A percentile compares a stretch with the other conserved stretches of the same genome.
These are phyloP conservation scores for Heterobasidion irregulare DNA, from an alignment of 1,284 basidiomycete genomes.

Conservation along the genomic window DNA sequence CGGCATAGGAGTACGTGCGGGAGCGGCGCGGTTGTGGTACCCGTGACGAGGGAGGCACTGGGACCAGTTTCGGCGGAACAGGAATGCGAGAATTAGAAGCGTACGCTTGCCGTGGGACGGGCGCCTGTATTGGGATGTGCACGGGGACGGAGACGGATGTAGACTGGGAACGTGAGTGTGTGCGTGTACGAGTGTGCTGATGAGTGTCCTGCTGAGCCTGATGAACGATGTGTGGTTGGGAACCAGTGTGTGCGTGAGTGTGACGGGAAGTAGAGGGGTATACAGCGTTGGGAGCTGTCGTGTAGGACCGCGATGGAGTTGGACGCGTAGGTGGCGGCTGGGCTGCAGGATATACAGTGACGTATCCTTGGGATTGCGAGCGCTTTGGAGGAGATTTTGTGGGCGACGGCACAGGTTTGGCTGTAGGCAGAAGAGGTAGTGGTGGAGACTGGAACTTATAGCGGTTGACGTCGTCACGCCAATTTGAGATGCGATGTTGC, in stretches of 20 bases:
- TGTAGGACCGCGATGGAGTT: not conserved
- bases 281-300: not conserved
- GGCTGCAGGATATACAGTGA: not conserved
- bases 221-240: not conserved
- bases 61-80: not conserved
- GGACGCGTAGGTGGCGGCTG: too few species aligned
- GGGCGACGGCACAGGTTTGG: too few species aligned
- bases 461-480: slow-evolving; percentile 20
- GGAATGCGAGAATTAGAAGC: not conserved
- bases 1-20: not conserved
- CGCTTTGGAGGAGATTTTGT: not conserved
- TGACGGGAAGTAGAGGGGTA: not conserved
- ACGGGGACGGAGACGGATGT: not conserved
- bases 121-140: not conserved
- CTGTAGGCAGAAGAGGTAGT: not conserved
- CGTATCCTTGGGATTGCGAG: not conserved
- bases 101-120: not conserved
- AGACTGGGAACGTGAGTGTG: not conserved
- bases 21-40: not conserved
- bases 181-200: not conserved
- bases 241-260: not conserved
- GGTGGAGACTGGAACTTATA: not conserved
- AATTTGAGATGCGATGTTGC: slow-evolving; percentile 33
- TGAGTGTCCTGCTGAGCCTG: too few species aligned
- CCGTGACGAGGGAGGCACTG: too few species aligned